These are phyloP conservation scores for Microascus cirrosus DNA, from an alignment of 2,329 filamentous ascomycete species.

Conservation along the genomic window DNA sequence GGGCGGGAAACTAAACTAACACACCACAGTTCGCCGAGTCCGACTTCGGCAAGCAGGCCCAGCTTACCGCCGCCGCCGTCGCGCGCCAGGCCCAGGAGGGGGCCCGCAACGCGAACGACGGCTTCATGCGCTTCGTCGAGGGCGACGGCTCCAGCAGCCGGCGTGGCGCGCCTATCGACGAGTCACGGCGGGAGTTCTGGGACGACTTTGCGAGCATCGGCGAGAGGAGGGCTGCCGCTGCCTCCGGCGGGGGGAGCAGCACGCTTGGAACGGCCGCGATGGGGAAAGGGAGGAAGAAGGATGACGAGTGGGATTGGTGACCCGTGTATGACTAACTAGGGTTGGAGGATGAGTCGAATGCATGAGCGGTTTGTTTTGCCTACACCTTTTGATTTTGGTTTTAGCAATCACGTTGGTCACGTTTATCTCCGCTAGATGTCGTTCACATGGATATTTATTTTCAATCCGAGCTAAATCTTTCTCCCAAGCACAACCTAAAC, in stretches of 20 bases:
- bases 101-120: slow-evolving; percentile 64
- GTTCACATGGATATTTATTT: neutral
- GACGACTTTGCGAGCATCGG: slow-evolving; percentile 72
- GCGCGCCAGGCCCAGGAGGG: slow-evolving; percentile 57
- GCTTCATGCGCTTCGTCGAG: slow-evolving; percentile 81
- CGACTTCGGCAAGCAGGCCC: slow-evolving; percentile 60
- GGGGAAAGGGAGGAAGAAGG: slow-evolving; percentile 42
- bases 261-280: slow-evolving; percentile 50
- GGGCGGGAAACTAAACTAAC: slow-evolving; percentile 6
- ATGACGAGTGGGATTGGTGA: slow-evolving; percentile 55
- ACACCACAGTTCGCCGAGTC: slow-evolving; percentile 59
- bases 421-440: neutral
- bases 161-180: slow-evolving; percentile 34
- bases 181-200: slow-evolving; percentile 78
- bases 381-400: neutral
- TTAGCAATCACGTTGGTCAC: neutral
- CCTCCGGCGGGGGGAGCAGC: slow-evolving; percentile 19
- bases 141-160: slow-evolving; percentile 28
- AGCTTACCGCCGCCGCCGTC: slow-evolving; percentile 51
- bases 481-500: slow-evolving; percentile 3
- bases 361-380: neutral
- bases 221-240: slow-evolving; percentile 28
- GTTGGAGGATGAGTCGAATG: neutral
- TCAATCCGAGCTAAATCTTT: slow-evolving; percentile 1
- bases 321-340: neutral